Evolutionary conservation across 2,329 filamentous ascomycete species (phyloP), one percentile per base, ranked within the genome.

Genomic region (Macrophomina tecta): DNA sequence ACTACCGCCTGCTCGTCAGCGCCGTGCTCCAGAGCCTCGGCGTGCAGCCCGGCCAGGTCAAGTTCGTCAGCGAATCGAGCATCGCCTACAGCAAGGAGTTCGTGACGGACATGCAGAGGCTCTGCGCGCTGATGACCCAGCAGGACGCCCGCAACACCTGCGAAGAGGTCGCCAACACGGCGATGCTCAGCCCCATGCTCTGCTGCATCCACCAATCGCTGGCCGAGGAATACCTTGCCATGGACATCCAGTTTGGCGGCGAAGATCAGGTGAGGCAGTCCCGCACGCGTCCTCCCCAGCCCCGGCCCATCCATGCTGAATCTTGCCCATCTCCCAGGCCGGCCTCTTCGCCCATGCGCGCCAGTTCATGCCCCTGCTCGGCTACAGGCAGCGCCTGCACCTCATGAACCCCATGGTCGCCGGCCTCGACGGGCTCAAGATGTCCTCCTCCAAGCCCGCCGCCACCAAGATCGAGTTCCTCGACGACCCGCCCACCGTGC

Each of bases 181-280:
- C 18, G 11, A 60, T 60, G 55, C 55, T 45, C 36, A 60, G 55
- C 18, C 55, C 55, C 8, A 45, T 60, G 55, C 55, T 60, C 18
- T 60, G 55, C 36, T 18, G 36, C 36, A 30, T 60, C 32, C 38
- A 60, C 38, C 55, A 46, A 11, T 28, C 36, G 9, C 18, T 60
- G 38, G 12, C 36, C 11, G 55, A 60, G 23, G n/a, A 30, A 18
- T 45, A 60, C 8, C 30, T 60, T 11, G n/a, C 12, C 34, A 30
- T 45, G 55, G 55, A 45, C 28, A 28, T 60, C 18, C 55, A 60
- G 9, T 46, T 42, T 16, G 55, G 55, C 4, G 38, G 55, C 1
- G 14, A 34, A n/a, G 40, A 48, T 9, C 28, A 61, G 16, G 23
- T 36, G 36, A 32, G 28, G 40, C 18, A 32, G 4, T 5, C 23